Conservation (phyloP, 2,329 filamentous ascomycete genomes). For the Endoconidiophora polonica region DNA sequence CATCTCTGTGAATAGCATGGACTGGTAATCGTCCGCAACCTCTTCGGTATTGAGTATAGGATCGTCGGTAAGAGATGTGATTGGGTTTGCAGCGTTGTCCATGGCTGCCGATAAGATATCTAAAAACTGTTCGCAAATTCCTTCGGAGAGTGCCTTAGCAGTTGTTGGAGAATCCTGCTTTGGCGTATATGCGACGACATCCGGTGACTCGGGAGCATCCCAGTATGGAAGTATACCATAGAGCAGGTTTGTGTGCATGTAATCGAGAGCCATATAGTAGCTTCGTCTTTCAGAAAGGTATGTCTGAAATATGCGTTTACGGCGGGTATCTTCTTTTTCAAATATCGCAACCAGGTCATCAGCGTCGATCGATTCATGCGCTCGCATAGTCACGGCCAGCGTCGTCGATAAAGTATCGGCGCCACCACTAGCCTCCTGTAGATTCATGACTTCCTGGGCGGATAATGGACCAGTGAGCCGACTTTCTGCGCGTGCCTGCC, state of each 20-base stretch:
- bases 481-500: conserved; percentile 60
- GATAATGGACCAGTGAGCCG: conserved; percentile 58
- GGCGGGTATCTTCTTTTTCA: conserved; percentile 43
- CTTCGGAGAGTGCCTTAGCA: conserved; percentile 9
- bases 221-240: conserved; percentile 25
- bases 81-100: conserved; percentile 28
- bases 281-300: conserved; percentile 58
- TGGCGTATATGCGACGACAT: conserved; percentile 14
- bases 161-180: conserved; percentile 12
- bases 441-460: conserved; percentile 58
- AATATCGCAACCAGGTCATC: conserved; percentile 42
- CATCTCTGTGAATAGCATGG: conserved; percentile 50
- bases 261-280: conserved; percentile 47
- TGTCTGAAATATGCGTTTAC: conserved; percentile 49
- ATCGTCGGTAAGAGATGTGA: conserved; percentile 36
- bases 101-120: conserved; percentile 32
- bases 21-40: conserved; percentile 41
- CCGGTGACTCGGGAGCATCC: neutral
- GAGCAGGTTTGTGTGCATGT: conserved; percentile 31
- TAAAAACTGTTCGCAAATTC: conserved; percentile 27
- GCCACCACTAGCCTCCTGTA: conserved; percentile 56
- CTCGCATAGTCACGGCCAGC: conserved; percentile 36
- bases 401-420: conserved; percentile 41
- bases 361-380: conserved; percentile 30
- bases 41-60: conserved; percentile 33